Base-by-base conservation (phyloP, 208 protist species). In the Perkinsela sp. region DNA sequence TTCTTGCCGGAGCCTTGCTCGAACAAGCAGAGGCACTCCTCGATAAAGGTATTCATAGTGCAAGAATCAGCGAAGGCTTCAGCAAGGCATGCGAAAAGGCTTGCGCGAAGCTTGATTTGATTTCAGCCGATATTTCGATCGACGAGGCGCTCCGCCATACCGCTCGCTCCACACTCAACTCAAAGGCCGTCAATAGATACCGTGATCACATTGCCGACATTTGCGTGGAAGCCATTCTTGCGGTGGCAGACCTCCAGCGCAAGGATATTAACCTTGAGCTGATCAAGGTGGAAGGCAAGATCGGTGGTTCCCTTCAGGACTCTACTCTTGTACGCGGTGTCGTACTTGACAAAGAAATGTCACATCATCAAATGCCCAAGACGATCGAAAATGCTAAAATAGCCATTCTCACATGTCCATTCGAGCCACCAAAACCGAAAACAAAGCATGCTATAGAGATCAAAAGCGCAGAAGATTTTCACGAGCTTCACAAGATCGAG, bases 391-490 rank as follows among this genome's bases (percentile, higher is more conserved):
- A 99, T 77, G 95, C 94, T 40, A 98, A 98, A 77, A 96, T 99
- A 66, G 95, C 94, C 73, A 96, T 99, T 72, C 85, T 99, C 28
- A 99, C 96, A 29, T 98, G 95, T 83, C 93, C 97, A 48, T 99
- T 99, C 76, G 97, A 99, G 83, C 96, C 96, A 48, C 97, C 97
- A 1, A 99, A 99, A 76, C 96, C 97, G 71, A 99, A 99, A 85
- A 99, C 96, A 48, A 99, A 98, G 80, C 93, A 99, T 76, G 95
- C 93, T 31, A 76, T 99, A 13, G 83, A 96, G 73, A 96, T 99
- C 70, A 87, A 80, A 22, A 90, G 72, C 71, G 92, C 85, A 28
- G 82, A 91, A 70, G 87, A 95, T 72, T 98, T 97, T 83, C 75
- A 92, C 40, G 80, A 93, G 67, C 86, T 99, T 22, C 84, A 94